phyloP scores from a whole-genome alignment of 805 yeast species.

The Saccharomycopsis lassenensis region DNA sequence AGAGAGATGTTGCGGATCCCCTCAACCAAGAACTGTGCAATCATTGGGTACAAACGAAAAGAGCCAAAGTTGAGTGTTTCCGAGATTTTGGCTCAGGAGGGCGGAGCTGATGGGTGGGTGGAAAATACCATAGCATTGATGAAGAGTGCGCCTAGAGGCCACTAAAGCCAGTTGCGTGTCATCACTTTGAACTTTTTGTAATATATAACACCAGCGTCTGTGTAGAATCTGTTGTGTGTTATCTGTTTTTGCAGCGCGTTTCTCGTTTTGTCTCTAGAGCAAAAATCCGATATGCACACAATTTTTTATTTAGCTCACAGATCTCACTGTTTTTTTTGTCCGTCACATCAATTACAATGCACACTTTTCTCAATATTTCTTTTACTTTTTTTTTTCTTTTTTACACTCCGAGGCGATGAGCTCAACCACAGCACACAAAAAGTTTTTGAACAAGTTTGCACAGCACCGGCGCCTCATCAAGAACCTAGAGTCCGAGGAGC shows the following conservation, averaged over 20 bases:
- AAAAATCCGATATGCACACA: no score
- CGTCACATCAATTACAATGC: no score
- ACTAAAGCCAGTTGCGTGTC: conserved; percentile 27
- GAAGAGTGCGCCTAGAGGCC: conserved; percentile 63
- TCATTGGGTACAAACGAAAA: conserved; percentile 49
- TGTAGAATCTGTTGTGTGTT: neutral
- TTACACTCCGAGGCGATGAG: no score
- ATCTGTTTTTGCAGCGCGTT: no score
- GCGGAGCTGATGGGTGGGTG: conserved; percentile 89
- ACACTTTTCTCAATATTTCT: no score
- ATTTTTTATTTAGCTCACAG: no score
- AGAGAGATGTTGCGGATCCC: conserved; percentile 88
- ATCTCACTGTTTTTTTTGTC: no score
- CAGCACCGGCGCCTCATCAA: conserved; percentile 62
- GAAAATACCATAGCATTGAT: conserved; percentile 65
- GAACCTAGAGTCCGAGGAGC: conserved; percentile 77
- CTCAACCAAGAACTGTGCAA: conserved; percentile 85
- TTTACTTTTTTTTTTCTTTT: no score
- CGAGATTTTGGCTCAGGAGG: conserved; percentile 61
- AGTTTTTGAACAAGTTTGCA: conserved; percentile 47
- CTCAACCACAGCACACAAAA: conserved; percentile 35
- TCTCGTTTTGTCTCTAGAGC: no score
- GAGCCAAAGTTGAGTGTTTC: conserved; percentile 30
- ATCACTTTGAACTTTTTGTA: neutral
- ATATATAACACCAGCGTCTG: neutral